Evolutionary conservation across 768 basidiomycete species (phyloP), one percentile per base, ranked within the genome.

Genomic region (Lactarius tabidus): DNA sequence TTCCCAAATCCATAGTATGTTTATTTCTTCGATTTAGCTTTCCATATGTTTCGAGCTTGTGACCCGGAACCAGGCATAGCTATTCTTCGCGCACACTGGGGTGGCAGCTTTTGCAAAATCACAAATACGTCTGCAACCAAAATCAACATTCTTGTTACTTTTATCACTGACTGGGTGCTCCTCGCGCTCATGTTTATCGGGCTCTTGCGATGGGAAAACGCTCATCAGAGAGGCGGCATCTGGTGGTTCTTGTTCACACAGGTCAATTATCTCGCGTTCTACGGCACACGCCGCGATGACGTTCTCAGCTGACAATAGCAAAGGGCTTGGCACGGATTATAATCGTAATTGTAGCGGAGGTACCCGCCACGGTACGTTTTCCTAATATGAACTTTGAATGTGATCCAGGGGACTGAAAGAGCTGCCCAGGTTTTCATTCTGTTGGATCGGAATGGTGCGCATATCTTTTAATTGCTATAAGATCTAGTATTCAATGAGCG

Each of bases 201-300:
- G 6, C 29, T 64, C 18, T 45, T 54, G 18, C 63, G 63, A 26
- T 64, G 63, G 63, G 33, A 45, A n/a, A 26, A 36, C n/a, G 31
- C 39, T 7, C 63, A 20, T 43, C 8, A 4, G 33, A 7, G 3
- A 23, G 52, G 58, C 5, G 51, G 58, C 2, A n/a, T 54, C 23
- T 64, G 52, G 63, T 12, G 18, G 52, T 17, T 59, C 20, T 52
- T 64, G 35, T 64, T 55, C 18, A 43, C 45, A 1, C 57, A 63
- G 29, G 57, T 58, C 12, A 35, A 29, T 23, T 23, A 2, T 23
- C n/a, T 45, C n/a, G 4, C 10, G 23, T 23, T 10, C n/a, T 10
- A 23, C n/a, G 0, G 43, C n/a, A 23, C 5, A 9, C 10, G 0
- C 9, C 9, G n/a, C n/a, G n/a, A 45, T 45, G 43, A 23, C n/a